phyloP scores from a whole-genome alignment of 2,329 filamentous ascomycete genomes.

The Lasiodiplodia sp. region DNA sequence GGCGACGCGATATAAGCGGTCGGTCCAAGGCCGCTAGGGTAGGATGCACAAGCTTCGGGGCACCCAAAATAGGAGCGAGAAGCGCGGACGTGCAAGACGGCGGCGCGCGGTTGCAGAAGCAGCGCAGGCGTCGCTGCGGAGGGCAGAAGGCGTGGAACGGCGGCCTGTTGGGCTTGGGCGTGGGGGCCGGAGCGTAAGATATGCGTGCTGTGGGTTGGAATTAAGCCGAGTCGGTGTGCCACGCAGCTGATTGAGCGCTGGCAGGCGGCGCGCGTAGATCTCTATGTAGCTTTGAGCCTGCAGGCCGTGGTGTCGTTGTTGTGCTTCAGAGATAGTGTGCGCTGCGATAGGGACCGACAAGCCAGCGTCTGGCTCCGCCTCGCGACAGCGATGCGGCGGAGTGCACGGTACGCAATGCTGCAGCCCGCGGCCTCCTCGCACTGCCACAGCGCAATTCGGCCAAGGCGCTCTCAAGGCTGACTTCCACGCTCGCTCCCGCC shows the following conservation, averaged over 20 bases:
- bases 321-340: background rate
- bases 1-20: constrained; percentile 24
- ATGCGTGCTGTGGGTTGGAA: constrained; percentile 19
- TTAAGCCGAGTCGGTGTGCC: constrained; percentile 24
- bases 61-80: constrained; percentile 27
- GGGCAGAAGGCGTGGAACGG: constrained; percentile 20
- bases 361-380: constrained; percentile 17
- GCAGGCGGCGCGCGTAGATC: constrained; percentile 19
- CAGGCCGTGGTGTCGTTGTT: background rate
- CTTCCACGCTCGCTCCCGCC: background rate
- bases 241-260: constrained; percentile 3
- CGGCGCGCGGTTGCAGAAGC: constrained; percentile 1
- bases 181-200: constrained; percentile 25
- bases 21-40: constrained; percentile 17
- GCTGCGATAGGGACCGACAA: constrained; percentile 19
- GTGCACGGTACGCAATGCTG: constrained; percentile 6
- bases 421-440: constrained; percentile 3
- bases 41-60: constrained; percentile 27
- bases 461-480: constrained; percentile 21
- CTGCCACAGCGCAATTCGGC: constrained; percentile 22
- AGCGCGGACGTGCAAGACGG: constrained; percentile 1
- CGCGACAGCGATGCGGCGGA: constrained; percentile 12
- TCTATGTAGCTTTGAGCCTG: background rate
- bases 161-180: constrained; percentile 3
- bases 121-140: constrained; percentile 20